Evolutionary conservation across 441 rosid genomes (phyloP), one percentile per base, ranked within the genome.

Genomic region (Pelargonium myrrhifolium): DNA sequence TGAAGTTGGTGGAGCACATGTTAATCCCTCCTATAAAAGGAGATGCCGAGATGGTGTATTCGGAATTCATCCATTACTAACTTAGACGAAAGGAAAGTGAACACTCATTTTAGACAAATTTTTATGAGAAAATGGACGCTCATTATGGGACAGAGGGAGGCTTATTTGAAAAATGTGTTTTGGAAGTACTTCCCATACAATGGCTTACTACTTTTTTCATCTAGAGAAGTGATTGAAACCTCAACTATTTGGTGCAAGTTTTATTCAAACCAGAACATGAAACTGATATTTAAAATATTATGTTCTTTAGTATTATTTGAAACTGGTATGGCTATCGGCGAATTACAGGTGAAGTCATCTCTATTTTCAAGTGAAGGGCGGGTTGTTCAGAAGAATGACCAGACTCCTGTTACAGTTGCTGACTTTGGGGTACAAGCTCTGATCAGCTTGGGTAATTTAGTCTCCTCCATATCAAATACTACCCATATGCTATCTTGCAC

Each of bases 381-480:
- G 71, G 75, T 90, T 31, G 47, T 93, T 12, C 88, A 90, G 74
- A 93, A 93, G 89, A 87, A 78, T 45, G 96, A 88, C 74, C 83
- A 79, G 65, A 89, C 93, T 21, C 97, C 93, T 1, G 96, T 89
- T 31, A 93, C 97, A 0, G 78, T 93, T 49, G 96, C 97, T 6
- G 97, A 93, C 76, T 93, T 93, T 66, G 93, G 96, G 40, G 98
- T 93, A 7, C 97, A 93, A 68, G 98, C 93, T 78, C 82, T 93
- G 18, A 77, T 89, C 72, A 86, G 98, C 77, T 81, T 90, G 51
- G 95, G 95, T 93, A 70, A 64, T 59, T 60, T 22, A 40, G 7
- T 26, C 9, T 3, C 20, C 12, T 55, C 4, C 18, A n/a, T 49
- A 49, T 49, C 56, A 49, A 6, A 6, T 14, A 49, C 56, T 0